Evolutionary conservation across 352 stramenopile genomes (phyloP), one percentile per base, ranked within the genome.

Genomic region (Phytophthora sojae): DNA sequence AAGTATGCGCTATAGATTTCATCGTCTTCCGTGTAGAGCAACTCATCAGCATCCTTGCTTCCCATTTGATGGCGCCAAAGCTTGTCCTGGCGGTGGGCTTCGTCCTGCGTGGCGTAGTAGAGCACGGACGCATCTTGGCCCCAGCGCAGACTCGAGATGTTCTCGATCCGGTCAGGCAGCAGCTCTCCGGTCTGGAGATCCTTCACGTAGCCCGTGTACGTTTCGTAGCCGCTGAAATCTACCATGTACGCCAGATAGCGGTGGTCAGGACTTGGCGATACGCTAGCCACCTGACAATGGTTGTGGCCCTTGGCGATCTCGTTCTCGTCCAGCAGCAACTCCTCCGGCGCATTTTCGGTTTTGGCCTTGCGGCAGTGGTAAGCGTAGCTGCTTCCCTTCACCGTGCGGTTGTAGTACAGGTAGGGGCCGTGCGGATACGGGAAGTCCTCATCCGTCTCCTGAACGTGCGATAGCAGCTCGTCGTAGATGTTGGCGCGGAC

Each of bases 261-360:
- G 76, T 98, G 87, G 69, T 96, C 93, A 5, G 96, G 96, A 49
- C 92, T 98, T 17, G 84, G 73, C 6, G 76, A 79, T 55, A 98
- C 82, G 26, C 74, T 81, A 58, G 88, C 82, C 35, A 98, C 86
- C 44, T 94, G 81, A 67, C 89, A 96, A 77, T 97, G 80, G 52
- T 89, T 87, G 56, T 97, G 90, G 19, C 85, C 86, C 68, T 93
- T 82, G 39, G 95, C 93, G 56, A 99, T 80, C 61, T 85, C 80
- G 61, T 99, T 99, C 64, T 98, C 90, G 79, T 99, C 93, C 44
- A 99, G 88, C 67, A 98, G 72, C 11, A 98, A 74, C 76, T 98
- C 85, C 70, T 99, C 96, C 0, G 85, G 67, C 4, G 83, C 81
- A 17, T 76, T 81, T 29, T 75, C 78, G 42, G 78, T 93, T 71